These are phyloP conservation scores for Pseudogymnoascus sp. DNA, from an alignment of 2,329 filamentous ascomycete species.

Conservation along the genomic window DNA sequence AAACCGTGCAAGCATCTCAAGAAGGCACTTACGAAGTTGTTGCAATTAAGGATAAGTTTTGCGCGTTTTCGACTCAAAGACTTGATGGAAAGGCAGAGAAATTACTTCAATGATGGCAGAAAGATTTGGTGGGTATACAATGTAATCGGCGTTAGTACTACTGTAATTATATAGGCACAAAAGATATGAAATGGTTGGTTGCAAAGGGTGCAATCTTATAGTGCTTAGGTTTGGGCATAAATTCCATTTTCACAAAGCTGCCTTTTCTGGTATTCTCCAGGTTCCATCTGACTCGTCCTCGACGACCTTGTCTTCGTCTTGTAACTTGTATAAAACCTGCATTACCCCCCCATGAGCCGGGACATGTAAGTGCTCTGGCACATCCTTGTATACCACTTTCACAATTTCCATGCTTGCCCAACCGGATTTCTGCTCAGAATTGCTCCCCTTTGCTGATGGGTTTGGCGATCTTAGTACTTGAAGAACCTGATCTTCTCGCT, in stretches of 20 bases:
- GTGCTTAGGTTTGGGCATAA: neutral
- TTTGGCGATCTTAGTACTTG: conserved; percentile 47
- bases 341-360: conserved; percentile 70
- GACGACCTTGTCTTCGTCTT: conserved; percentile 61
- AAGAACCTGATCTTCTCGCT: conserved; percentile 73
- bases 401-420: conserved; percentile 78
- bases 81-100: conserved; percentile 41
- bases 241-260: conserved; percentile 32
- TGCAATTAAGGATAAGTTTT: conserved; percentile 88
- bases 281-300: conserved; percentile 31
- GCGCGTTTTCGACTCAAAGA: conserved; percentile 73
- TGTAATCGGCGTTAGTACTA: conserved; percentile 1
- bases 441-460: conserved; percentile 23
- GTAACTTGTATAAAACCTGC: conserved; percentile 74
- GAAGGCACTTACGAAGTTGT: conserved; percentile 98
- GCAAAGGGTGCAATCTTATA: neutral
- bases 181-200: neutral
- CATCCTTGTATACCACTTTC: conserved; percentile 75
- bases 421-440: conserved; percentile 10
- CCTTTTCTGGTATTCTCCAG: conserved; percentile 40
- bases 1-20: conserved; percentile 77
- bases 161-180: conserved; percentile 1
- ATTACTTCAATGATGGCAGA: conserved; percentile 14
- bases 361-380: conserved; percentile 65
- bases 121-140: neutral